Base-by-base conservation (phyloP, 305 asterid species). In the Fraxinus velutina region DNA sequence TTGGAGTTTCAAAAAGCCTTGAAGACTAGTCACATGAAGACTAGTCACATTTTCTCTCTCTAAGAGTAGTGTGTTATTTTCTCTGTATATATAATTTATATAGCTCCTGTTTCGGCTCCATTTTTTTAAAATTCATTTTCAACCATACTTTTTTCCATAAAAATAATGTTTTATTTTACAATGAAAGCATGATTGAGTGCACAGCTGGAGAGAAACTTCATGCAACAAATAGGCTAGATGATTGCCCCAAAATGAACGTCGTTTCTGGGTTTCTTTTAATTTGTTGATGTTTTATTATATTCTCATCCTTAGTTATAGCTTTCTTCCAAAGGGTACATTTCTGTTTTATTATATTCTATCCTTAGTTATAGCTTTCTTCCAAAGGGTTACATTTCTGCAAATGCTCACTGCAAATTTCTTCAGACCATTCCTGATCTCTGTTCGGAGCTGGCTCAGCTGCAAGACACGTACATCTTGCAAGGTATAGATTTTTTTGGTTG, bases 371-470 rank as follows among this genome's bases (percentile, higher is more conserved):
- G 68, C 68, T 57, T 60, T 60, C 71, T 60, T 60, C 71, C 36
- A n/a, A 66, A 27, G 73, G 17, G 6, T 66, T 66, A 24, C n/a
- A 24, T 66, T 66, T 24, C 17, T 66, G 2, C 27, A 66, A 60
- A 24, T 81, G 77, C 82, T 83, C 62, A 86, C 78, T 84, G 83
- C 77, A 42, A 81, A 77, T 76, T 81, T 84, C 79, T 73, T 71
- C 90, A 96, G 99, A 92, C 95, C 72, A 90, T 96, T 86, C 98
- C 99, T 78, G 97, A 90, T 88, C 92, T 96, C 83, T 93, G 98
- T 83, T 94, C 96, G 94, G 97, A 94, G 94, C 89, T 94, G 80
- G 99, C 99, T 72, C 98, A 94, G 90, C 90, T 96, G 47, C 99
- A 96, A 84, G 99, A 96, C 90, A 96, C 99, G 10, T 92, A 95